These are phyloP conservation scores for Erysiphe pulchra DNA, from an alignment of 2,329 filamentous ascomycete species.

Conservation along the genomic window DNA sequence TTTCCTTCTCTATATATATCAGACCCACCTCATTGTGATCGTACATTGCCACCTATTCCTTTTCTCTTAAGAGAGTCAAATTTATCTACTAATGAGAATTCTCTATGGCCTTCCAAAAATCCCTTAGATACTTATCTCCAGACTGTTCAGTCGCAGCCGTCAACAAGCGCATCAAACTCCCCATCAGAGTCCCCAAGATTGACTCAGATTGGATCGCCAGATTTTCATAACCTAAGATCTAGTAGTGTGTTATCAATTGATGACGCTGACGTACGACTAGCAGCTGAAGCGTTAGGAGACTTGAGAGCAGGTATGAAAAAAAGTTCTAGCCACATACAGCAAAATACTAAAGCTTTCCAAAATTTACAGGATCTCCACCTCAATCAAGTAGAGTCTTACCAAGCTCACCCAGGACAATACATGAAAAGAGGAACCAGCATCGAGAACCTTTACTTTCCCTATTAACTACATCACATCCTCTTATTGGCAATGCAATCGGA, in stretches of 20 bases:
- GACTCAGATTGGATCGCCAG: constrained; percentile 9
- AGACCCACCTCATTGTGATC: constrained; percentile 8
- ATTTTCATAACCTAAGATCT: constrained; percentile 9
- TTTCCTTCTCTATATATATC: not conserved
- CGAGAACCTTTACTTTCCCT: constrained; percentile 66
- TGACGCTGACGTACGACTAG: constrained; percentile 40
- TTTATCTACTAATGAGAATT: constrained; percentile 5
- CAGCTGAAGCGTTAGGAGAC: constrained; percentile 52
- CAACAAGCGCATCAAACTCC: constrained; percentile 7
- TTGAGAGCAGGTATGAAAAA: constrained; percentile 35
- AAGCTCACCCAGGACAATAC: not conserved
- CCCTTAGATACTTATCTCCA: constrained; percentile 3
- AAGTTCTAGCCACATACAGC: not conserved
- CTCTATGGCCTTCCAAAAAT: not conserved
- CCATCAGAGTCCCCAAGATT: too few relatives aligned
- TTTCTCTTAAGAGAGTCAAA: constrained; percentile 6
- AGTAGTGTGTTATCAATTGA: constrained; percentile 21
- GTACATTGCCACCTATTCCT: constrained; percentile 11
- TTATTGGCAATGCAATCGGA: constrained; percentile 65
- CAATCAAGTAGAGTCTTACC: constrained; percentile 6
- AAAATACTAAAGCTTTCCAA: constrained; percentile 20
- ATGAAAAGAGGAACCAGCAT: constrained; percentile 11
- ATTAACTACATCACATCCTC: constrained; percentile 66
- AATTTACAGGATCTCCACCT: constrained; percentile 40
- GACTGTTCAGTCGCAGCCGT: constrained; percentile 10